Base-by-base conservation (phyloP, 1,139 yeast species). In the Candida neerlandica region DNA sequence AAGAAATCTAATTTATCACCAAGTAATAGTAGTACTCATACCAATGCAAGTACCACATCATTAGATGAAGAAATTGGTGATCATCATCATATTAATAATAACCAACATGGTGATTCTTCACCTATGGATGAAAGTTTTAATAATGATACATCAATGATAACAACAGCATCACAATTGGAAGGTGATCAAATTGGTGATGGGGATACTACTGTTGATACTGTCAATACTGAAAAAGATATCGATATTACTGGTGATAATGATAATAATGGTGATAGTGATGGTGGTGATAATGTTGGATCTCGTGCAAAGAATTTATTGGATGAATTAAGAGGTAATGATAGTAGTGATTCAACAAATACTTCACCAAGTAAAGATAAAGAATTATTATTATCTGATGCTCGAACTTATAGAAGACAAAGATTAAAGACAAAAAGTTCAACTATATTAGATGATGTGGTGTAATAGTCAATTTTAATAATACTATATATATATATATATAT, bases 231-330 rank as follows among this genome's bases (percentile, higher is more conserved):
- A 23, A 23, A 23, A 23, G 27, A 23, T 6, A 23, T 23, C 9
- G 27, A 23, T 23, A 23, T 23, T 23, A 10, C 5, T 23, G 27
- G 27, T 6, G 42, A 37, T 3, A 44, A 29, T 7, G 46, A 46
- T 12, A 53, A 50, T n/a, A 57, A 53, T 9, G 54, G 49, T 10
- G 58, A 46, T 66, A 71, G 4, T 30, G 29, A 27, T 9, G 84
- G 81, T 56, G 75, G 4, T 18, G 29, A 27, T 5, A 84, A 81
- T 56, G 75, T 82, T 23, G 85, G 84, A 2, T 74, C 76, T 4
- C 71, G 90, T 50, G 90, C 90, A 0, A 70, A 87, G 56, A 77
- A 73, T 54, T 71, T 85, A 52, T 71, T 85, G 29, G 80, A 77
- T 55, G 87, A 83, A 55, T 70, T 85, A 34, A 69, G 89, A 54